Conservation (phyloP, 345 rosid genomes). For the Gossypium mustelinum region DNA sequence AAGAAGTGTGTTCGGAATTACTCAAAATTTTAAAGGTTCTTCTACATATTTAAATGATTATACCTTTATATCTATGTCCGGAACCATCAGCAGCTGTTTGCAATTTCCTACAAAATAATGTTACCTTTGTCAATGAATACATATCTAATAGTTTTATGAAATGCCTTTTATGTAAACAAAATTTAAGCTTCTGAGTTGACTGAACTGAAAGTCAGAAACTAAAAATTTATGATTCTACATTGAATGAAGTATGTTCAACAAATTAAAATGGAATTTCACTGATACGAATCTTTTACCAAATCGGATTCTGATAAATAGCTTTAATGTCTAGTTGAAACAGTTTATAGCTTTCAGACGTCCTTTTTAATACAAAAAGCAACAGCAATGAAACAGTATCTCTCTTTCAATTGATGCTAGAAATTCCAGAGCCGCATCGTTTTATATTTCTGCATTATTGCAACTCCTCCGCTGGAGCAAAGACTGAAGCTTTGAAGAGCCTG, state of each 20-base stretch:
- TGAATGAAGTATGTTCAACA: background rate
- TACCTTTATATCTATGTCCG: conserved; percentile 46
- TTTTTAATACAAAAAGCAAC: background rate
- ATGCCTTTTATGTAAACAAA: too few relatives aligned
- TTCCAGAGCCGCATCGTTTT: background rate
- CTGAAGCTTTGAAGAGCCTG: background rate
- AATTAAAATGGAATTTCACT: background rate
- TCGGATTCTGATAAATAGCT: background rate
- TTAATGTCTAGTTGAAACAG: background rate
- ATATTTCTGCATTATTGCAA: background rate
- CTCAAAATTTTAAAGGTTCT: too few relatives aligned
- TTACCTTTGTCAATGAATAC: background rate
- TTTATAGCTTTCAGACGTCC: background rate
- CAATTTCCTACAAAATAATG: conserved; percentile 56
- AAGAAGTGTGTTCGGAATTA: background rate
- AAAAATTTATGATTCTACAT: background rate
- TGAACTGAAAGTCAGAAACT: background rate
- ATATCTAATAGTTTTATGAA: background rate
- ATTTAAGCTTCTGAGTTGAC: too few relatives aligned
- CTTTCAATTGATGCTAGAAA: background rate
- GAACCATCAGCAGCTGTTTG: conserved; percentile 96
- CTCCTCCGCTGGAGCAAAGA: background rate
- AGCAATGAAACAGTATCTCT: background rate
- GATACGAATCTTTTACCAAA: too few relatives aligned
- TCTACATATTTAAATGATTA: background rate